Evolutionary conservation across 2,329 filamentous ascomycete genomes (phyloP).

Genomic region (Pleoardoris graminearum): DNA sequence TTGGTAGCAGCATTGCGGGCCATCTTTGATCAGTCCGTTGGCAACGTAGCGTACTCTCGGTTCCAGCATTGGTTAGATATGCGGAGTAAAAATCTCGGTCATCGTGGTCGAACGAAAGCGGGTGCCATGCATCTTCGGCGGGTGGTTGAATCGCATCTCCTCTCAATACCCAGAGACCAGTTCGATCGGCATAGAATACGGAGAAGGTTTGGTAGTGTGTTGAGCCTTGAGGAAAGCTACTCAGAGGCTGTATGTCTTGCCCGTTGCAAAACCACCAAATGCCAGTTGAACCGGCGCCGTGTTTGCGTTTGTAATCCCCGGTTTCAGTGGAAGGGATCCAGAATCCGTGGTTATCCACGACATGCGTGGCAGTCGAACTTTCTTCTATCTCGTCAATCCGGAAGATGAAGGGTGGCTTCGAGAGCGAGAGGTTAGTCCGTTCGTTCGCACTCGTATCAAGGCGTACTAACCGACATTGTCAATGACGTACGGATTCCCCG

Average conservation of each 20-base stretch:
- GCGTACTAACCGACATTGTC: constrained; percentile 26
- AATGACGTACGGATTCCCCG: constrained; percentile 4
- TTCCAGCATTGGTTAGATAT: constrained; percentile 27
- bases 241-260: constrained; percentile 5
- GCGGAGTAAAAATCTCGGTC: constrained; percentile 21
- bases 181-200: constrained; percentile 23
- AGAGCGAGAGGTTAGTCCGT: not conserved
- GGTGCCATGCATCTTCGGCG: constrained; percentile 19
- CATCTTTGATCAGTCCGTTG: constrained; percentile 19
- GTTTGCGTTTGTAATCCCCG: constrained; percentile 9
- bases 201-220: constrained; percentile 21
- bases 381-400: constrained; percentile 33
- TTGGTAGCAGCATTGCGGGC: constrained; percentile 27
- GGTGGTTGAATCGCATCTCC: constrained; percentile 20
- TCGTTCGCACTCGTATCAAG: not conserved
- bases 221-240: constrained; percentile 6
- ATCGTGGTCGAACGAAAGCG: constrained; percentile 29
- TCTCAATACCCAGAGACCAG: constrained; percentile 27
- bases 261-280: constrained; percentile 22
- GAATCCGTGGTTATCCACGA: constrained; percentile 5
- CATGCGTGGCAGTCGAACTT: not conserved
- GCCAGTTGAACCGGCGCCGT: constrained; percentile 15
- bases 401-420: constrained; percentile 29
- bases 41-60: constrained; percentile 13
- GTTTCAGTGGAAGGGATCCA: constrained; percentile 22